Base-by-base conservation (phyloP, 2,329 filamentous ascomycete genomes). In the Lecanoromycetidae sp. region DNA sequence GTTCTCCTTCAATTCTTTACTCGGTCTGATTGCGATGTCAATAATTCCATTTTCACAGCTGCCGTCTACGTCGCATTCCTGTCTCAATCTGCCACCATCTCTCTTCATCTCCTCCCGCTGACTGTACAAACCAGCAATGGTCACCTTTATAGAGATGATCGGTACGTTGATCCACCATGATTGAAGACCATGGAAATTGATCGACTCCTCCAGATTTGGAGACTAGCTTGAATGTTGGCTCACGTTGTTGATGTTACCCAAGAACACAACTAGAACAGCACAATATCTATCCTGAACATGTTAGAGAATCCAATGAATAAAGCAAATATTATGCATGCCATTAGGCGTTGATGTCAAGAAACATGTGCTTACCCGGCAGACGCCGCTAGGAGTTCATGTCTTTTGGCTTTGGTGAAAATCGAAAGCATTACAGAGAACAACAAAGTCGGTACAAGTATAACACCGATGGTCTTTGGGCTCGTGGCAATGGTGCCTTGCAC, bases 341-440 rank as follows among this genome's bases (percentile, higher is more conserved):
- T n/a, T n/a, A n/a, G n/a, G n/a, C 7, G 2, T 2, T 7, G 12
- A 17, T 17, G 3, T 2, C 15, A 40, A 30, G 4, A 6, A 13
- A 32, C 3, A 6, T 5, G 19, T 20, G 49, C 53, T 50, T 51
- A 59, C 29, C 49, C 56, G n/a, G 57, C 57, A 12, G 54, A 51
- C 9, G 56, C 57, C 4, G 52, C 54, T 8, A 59, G 52, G 3
- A 59, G 52, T 27, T 59, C 57, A 13, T 58, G 57, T 17, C 56
- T 46, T 42, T 44, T 55, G 0, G 57, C 56, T n/a, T 46, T 57
- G 0, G 57, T 59, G 13, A 55, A 52, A 0, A 36, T 17, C 2
- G 55, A 52, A 2, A 60, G 22, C 0, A 49, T 40, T 1, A 52
- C 52, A 3, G 51, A 48, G 26, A 57, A 60, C 4, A 51, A 9